phyloP scores from a whole-genome alignment of 495 filamentous ascomycete species.

The Tricharina praecox region DNA sequence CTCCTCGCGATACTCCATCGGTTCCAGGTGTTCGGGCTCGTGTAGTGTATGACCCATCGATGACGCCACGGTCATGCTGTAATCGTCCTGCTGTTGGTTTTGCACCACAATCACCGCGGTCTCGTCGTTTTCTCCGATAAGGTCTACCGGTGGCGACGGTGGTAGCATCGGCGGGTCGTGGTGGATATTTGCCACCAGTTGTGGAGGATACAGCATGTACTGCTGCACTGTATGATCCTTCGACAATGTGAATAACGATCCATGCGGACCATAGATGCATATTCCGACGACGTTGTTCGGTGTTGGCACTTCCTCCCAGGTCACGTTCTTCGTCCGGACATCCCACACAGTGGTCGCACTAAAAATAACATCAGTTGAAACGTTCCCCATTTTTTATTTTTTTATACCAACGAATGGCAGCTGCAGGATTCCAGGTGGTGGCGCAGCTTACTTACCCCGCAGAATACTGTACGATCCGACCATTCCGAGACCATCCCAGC shows the following conservation, averaged over 20 bases:
- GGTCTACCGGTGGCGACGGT: conserved; percentile 57
- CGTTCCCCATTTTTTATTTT: no score
- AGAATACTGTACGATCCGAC: conserved; percentile 79
- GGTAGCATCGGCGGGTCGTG: conserved; percentile 59
- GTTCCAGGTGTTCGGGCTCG: conserved; percentile 41
- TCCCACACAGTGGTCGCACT: conserved; percentile 93
- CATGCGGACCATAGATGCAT: conserved; percentile 73
- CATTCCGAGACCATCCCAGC: conserved; percentile 97
- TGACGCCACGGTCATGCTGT: conserved; percentile 41
- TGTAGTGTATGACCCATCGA: conserved; percentile 47
- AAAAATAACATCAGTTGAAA: conserved; percentile 24
- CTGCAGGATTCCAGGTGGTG: background rate
- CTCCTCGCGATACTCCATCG: conserved; percentile 31
- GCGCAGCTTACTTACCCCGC: conserved; percentile 55
- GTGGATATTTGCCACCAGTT: conserved; percentile 66
- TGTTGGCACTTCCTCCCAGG: conserved; percentile 73
- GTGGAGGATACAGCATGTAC: conserved; percentile 73
- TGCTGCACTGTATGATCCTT: conserved; percentile 81
- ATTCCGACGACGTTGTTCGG: conserved; percentile 66
- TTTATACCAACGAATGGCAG: conserved; percentile 14
- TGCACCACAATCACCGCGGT: no score
- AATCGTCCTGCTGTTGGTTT: conserved; percentile 44
- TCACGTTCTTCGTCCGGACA: conserved; percentile 87
- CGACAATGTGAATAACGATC: conserved; percentile 82
- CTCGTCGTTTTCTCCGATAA: conserved; percentile 43